Conservation (phyloP, 371 early-diverging fungal genomes). For the Mortierella sp. region DNA sequence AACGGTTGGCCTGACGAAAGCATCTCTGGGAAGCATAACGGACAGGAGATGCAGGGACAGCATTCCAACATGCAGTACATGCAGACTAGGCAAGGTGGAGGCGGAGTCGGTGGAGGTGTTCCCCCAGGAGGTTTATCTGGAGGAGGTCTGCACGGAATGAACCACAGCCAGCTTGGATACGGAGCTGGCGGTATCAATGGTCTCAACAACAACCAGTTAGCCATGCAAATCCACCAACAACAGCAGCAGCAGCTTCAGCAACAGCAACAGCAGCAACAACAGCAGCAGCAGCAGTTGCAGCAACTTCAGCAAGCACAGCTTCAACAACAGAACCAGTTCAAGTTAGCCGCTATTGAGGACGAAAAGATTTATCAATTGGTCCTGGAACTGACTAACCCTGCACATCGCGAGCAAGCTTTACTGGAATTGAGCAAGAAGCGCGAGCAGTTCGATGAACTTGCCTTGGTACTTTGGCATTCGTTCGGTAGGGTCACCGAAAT, state of each 20-base stretch:
- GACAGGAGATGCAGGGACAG: conserved; percentile 33
- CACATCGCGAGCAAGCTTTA: conserved; percentile 87
- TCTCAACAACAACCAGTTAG: conserved; percentile 32
- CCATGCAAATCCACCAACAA: conserved; percentile 46
- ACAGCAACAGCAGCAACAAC: conserved; percentile 24
- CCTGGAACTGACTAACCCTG: conserved; percentile 84
- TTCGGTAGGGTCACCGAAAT: conserved; percentile 72
- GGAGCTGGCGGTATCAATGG: conserved; percentile 16
- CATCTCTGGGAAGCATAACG: conserved; percentile 18
- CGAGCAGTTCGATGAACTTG: conserved; percentile 94
- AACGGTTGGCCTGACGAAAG: background rate
- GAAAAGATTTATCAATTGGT: conserved; percentile 90
- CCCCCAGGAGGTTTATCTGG: conserved; percentile 11
- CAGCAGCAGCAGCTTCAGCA: conserved; percentile 33
- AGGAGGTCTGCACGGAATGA: conserved; percentile 24
- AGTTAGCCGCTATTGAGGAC: conserved; percentile 68
- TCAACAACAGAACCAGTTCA: conserved; percentile 12
- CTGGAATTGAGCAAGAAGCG: conserved; percentile 94
- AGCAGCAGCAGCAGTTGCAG: conserved; percentile 10
- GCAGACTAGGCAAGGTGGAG: conserved; percentile 29
- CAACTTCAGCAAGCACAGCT: conserved; percentile 22
- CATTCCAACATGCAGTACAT: conserved; percentile 38
- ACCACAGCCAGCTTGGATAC: conserved; percentile 27
- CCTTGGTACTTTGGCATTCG: conserved; percentile 96
- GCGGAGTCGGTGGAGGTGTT: conserved; percentile 1